Evolutionary conservation across 352 stramenopile genomes (phyloP), one percentile per base, ranked within the genome.

Genomic region (Phytophthora chlamydospora): DNA sequence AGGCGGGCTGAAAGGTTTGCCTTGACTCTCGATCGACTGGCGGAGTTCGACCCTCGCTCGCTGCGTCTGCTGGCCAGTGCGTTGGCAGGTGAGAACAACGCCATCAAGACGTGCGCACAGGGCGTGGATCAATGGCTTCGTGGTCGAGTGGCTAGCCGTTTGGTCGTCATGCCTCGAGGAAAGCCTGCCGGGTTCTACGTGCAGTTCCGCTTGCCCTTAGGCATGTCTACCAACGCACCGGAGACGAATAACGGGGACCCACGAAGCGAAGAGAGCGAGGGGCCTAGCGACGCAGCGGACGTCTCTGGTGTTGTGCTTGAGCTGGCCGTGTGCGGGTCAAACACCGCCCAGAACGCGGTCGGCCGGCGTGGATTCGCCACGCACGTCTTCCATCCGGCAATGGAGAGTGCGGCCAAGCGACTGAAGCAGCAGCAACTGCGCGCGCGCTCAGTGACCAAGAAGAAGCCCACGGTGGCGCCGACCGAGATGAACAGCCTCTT

Each of bases 141-240:
- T 24, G 65, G 64, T 34, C 77, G 75, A 33, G 73, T 80, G 4
- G 50, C 64, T 9, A 67, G 74, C 36, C 63, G 76, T 31, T 51
- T 91, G 10, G 76, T 86, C 7, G 66, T 77, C 12, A 75, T 88
- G 56, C 82, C 80, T 14, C 56, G 79, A 1, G 82, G 82, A 0
- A 85, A 79, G 16, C 56, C 67, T 3, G 50, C 67, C 0, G 82
- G 82, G 1, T 71, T 76, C 38, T 91, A 88, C 66, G 35, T 91
- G 29, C 82, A 91, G 54, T 75, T 91, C 35, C 58, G 87, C n/a
- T 50, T 89, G 0, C 73, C 77, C 6, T 48, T 69, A 13, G 57
- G 32, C 12, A 24, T 38, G 12, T 13, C 7, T 8, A 49, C 14
- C 27, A 49, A 11, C 14, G 7, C 38, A 43, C 32, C 34, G 2